Base-by-base conservation (phyloP, 1,139 yeast species). In the Saccharomyces pastorianus region DNA sequence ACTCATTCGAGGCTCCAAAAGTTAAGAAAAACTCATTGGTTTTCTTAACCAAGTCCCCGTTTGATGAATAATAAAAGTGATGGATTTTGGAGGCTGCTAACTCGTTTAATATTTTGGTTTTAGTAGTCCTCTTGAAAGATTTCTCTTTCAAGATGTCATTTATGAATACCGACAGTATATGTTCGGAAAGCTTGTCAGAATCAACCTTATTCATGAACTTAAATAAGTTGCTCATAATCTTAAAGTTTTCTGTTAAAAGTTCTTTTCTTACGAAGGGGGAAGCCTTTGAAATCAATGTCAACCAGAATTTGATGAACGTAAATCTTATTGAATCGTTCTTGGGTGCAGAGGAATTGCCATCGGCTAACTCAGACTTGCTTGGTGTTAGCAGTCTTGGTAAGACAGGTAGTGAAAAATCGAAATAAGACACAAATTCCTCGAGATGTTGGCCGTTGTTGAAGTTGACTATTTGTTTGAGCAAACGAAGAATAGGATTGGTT, bases 71-170 rank as follows among this genome's bases (percentile, higher is more conserved):
- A 56, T 82, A 83, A 1, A 87, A 66, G 4, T 78, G 76, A 42
- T 81, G 80, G 41, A 88, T 63, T 55, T 82, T 82, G 38, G 78
- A 76, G 59, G 90, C 68, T 31, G 85, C 81, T 75, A 87, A 81
- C 64, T 91, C 98, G 63, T 88, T 89, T 63, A 91, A 79, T 17
- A 90, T 78, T 59, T 82, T 82, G 61, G 89, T 80, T 66, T 90
- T 91, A 0, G 90, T 80, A 55, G 84, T 74, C 63, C 83, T 84
- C 59, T 82, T 80, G 64, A 84, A 85, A n/a, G 80, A 74, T 0
- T 75, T 66, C 61, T 91, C 97, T 31, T 71, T 68, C 44, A 89
- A 66, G 2, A 91, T 76, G 32, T 74, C 73, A 0, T 72, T 64
- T 14, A 76, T 79, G 53, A 89, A 71, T 34, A 82, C 76, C 0